Evolutionary conservation across 768 basidiomycete genomes (phyloP), one percentile per base, ranked within the genome.

Genomic region (Trametes cubensis): DNA sequence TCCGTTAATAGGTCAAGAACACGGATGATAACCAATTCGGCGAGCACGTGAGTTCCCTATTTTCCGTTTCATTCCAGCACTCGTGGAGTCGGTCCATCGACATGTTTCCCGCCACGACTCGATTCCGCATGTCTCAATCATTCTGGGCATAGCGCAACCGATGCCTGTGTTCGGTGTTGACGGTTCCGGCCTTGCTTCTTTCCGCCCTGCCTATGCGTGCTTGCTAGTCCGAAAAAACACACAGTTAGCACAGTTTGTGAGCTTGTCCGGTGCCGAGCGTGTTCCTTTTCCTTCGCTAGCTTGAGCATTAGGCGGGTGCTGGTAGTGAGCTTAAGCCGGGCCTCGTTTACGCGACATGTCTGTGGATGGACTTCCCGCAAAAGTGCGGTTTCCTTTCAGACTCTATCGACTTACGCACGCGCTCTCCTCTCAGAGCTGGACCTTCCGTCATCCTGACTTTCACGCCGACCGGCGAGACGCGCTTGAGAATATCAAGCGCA

Each of bases 21-120:
- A 87, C 86, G 2, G 94, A 94, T 65, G 92, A 92, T 67, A 79
- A 84, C 71, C 84, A 86, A 64, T 92, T 81, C 60, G 84, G 85
- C 58, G 84, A 85, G 64, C 83, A 85, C 64, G 79, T 81, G 67
- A 61, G 79, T 71, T 44, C 30, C 63, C 62, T 8, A 67, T 73
- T 66, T 74, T 52, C 67, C 66, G 34, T 44, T 55, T 47, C 48
- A 28, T 34, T 34, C 34, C 38, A 44, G 34, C 40, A 45, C 60
- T 28, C 48, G 49, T 23, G 49, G 48, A 42, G 49, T 51, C 30
- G 28, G 41, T 59, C 58, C 58, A 59, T 42, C 41, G 58, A 45
- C 47, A 59, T 52, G 58, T 42, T 42, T 30, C 49, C 30, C 10
- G 54, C 42, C 60, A 26, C 58, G 49, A 26, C 25, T 40, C 58